A percentile compares a stretch with the other conserved stretches of the same genome.
Evolutionary conservation across 2,329 filamentous ascomycete species (phyloP).

Genomic region (Triangularia setosa): DNA sequence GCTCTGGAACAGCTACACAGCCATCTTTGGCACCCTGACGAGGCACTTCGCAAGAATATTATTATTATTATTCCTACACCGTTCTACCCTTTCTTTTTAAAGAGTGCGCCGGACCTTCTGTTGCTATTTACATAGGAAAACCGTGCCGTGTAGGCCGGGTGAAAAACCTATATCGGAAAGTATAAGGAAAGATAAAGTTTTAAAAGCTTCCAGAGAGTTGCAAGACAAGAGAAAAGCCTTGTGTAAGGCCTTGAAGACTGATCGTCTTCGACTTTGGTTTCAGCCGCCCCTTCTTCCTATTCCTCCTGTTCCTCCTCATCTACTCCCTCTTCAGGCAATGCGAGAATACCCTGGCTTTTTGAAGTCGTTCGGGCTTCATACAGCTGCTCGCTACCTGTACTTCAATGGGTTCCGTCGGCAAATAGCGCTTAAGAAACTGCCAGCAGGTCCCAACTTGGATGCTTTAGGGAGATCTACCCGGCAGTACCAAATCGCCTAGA

Average conservation of each 20-base stretch:
- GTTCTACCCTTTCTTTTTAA: too few relatives aligned
- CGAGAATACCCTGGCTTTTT: constrained; percentile 38
- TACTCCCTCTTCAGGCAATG: constrained; percentile 43
- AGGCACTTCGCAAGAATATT: not conserved
- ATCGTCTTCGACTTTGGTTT: too few relatives aligned
- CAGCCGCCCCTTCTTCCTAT: too few relatives aligned
- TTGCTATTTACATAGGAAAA: too few relatives aligned
- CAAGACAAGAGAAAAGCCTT: too few relatives aligned
- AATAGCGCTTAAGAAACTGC: constrained; percentile 23
- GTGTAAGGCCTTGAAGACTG: too few relatives aligned
- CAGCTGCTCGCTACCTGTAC: constrained; percentile 29
- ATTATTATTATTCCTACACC: constrained; percentile 28
- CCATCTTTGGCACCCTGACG: not conserved
- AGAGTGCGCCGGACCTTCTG: too few relatives aligned
- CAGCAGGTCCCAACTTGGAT: constrained; percentile 16
- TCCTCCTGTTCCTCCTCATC: too few relatives aligned
- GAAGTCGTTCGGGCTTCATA: constrained; percentile 34
- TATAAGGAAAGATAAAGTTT: too few relatives aligned
- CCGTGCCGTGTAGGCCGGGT: too few relatives aligned
- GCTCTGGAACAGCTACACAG: not conserved
- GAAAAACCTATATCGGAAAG: too few relatives aligned
- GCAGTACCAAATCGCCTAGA: constrained; percentile 31
- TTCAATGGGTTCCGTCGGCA: constrained; percentile 37
- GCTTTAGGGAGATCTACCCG: constrained; percentile 32
- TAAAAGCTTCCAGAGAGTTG: too few relatives aligned